These are phyloP conservation scores for Amphichorda felina DNA, from an alignment of 2,329 filamentous ascomycete species.

Conservation along the genomic window DNA sequence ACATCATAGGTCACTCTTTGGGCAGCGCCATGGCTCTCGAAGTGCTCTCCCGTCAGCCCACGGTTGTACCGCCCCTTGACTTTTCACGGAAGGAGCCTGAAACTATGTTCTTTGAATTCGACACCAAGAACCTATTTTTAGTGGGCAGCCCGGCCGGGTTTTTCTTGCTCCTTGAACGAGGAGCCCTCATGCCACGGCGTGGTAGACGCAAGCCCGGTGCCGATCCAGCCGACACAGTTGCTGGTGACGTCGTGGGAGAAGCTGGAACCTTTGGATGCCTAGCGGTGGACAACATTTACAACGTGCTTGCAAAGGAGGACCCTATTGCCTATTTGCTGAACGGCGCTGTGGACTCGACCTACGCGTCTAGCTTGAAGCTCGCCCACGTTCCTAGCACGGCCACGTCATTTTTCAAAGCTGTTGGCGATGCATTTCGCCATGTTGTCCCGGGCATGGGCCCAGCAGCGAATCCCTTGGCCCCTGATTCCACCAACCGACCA, in stretches of 20 bases:
- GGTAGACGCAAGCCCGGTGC: conserved; percentile 66
- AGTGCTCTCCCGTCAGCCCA: conserved; percentile 82
- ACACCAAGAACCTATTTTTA: conserved; percentile 81
- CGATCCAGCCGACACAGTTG: conserved; percentile 47
- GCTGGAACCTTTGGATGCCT: conserved; percentile 77
- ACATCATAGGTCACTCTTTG: conserved; percentile 85
- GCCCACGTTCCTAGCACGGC: conserved; percentile 69
- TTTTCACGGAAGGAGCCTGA: conserved; percentile 25
- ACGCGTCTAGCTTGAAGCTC: conserved; percentile 63
- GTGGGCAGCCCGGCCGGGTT: conserved; percentile 86
- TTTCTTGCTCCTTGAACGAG: conserved; percentile 76
- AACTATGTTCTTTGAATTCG: conserved; percentile 70
- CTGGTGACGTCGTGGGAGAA: conserved; percentile 58
- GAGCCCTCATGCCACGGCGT: conserved; percentile 59
- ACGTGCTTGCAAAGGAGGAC: conserved; percentile 61
- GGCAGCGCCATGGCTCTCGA: conserved; percentile 93
- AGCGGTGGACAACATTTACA: conserved; percentile 93
- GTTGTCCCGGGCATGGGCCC: conserved; percentile 42
- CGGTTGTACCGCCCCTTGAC: conserved; percentile 43
- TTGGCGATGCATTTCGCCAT: conserved; percentile 50
- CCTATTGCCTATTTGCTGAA: conserved; percentile 89
- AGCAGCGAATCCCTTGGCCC: conserved; percentile 4
- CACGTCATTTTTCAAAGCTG: conserved; percentile 50
- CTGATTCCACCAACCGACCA: conserved; percentile 19
- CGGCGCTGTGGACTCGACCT: conserved; percentile 72